A percentile compares a stretch with the other conserved stretches of the same genome.
phyloP scores from a whole-genome alignment of 768 basidiomycete species.

The Mrakia hoshinonis region DNA sequence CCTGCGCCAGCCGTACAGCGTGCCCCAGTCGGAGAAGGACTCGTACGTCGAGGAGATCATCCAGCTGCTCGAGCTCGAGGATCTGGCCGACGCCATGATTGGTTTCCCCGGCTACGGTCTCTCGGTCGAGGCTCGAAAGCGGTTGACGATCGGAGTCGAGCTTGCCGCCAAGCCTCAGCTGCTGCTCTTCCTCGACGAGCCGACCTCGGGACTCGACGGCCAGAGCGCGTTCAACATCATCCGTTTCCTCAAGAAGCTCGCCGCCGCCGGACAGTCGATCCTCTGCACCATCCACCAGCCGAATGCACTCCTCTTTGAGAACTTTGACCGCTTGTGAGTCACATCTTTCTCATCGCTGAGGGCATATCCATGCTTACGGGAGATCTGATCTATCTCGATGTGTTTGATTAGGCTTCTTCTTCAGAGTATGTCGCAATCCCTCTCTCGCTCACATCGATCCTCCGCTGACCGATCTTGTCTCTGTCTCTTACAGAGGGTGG shows the following conservation, averaged over 20 bases:
- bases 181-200: conserved; percentile 64
- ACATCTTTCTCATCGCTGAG: too few species aligned
- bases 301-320: conserved; percentile 73
- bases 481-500: too few species aligned
- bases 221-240: conserved; percentile 80
- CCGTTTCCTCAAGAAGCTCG: conserved; percentile 38
- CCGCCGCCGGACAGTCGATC: conserved; percentile 30
- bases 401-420: too few species aligned
- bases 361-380: too few species aligned
- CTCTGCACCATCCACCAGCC: conserved; percentile 51
- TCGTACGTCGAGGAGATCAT: conserved; percentile 52
- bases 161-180: conserved; percentile 77
- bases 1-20: conserved; percentile 61
- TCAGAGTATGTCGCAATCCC: too few species aligned
- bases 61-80: conserved; percentile 49
- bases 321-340: conserved; percentile 70
- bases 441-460: too few species aligned
- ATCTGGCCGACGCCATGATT: conserved; percentile 73
- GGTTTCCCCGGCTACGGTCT: conserved; percentile 49
- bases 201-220: conserved; percentile 52
- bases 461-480: too few species aligned
- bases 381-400: too few species aligned
- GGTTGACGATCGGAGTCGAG: conserved; percentile 58
- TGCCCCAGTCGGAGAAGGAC: conserved; percentile 62
- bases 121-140: conserved; percentile 61